These are phyloP conservation scores for sunflower (Helianthus annuus) DNA, from an alignment of 129 eudicot genomes.

Conservation along the genomic window DNA sequence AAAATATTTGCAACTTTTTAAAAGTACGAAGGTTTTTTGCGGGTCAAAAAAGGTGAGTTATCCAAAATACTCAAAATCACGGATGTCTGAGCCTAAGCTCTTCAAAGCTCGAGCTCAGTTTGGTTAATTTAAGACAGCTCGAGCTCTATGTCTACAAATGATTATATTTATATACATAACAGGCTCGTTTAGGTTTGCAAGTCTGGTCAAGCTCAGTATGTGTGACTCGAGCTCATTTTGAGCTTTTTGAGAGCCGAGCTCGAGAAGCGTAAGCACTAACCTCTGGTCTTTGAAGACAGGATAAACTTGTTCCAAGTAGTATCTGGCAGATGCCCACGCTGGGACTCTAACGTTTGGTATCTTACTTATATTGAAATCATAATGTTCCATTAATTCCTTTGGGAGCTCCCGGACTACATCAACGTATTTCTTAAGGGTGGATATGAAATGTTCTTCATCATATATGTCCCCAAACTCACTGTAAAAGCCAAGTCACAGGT, in stretches of 20 bases:
- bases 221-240: no score
- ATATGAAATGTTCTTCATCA: constrained; percentile 81
- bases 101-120: no score
- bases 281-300: constrained; percentile 63
- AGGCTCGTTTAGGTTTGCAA: no score
- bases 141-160: no score
- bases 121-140: no score
- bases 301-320: constrained; percentile 67
- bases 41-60: not conserved
- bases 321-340: constrained; percentile 82
- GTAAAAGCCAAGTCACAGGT: constrained; percentile 28
- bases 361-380: constrained; percentile 62
- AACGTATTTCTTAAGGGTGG: constrained; percentile 53
- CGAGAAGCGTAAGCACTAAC: constrained; percentile 36
- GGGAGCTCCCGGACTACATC: constrained; percentile 66
- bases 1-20: not conserved
- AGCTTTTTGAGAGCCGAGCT: no score
- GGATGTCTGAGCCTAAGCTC: no score
- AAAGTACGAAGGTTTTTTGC: not conserved
- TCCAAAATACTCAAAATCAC: not conserved
- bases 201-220: no score
- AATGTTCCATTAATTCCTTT: constrained; percentile 54
- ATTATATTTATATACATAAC: no score
- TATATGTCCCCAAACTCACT: constrained; percentile 87
- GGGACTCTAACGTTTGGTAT: constrained; percentile 57